Evolutionary conservation across 768 basidiomycete species (phyloP).

Genomic region (Tephrocybe sp.): DNA sequence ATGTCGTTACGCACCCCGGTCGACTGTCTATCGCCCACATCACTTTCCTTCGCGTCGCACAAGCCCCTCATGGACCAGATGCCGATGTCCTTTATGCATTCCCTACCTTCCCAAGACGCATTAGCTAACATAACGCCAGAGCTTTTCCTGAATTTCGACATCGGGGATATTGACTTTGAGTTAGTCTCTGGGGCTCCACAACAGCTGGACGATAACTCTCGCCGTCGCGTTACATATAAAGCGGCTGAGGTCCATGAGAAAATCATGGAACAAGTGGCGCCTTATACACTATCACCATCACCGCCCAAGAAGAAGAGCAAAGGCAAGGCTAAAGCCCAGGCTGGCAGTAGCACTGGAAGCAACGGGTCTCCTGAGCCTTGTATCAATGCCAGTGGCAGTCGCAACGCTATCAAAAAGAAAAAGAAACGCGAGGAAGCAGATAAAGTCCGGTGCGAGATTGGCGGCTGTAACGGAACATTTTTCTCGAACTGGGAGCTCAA

Average conservation of each 20-base stretch:
- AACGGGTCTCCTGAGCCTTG: no score
- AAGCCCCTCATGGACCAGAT: not conserved
- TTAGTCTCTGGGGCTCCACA: not conserved
- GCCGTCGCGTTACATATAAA: not conserved
- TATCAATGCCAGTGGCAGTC: not conserved
- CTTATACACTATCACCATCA: not conserved
- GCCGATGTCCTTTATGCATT: not conserved
- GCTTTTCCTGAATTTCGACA: not conserved
- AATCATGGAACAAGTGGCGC: not conserved
- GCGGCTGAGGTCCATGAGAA: not conserved
- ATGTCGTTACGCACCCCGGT: not conserved
- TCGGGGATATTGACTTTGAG: not conserved
- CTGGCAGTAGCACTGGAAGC: no score
- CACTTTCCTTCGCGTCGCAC: not conserved
- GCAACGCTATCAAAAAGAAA: not conserved
- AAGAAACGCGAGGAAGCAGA: constrained; percentile 2
- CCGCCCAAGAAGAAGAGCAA: not conserved
- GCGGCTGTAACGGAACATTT: not conserved
- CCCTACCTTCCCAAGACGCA: not conserved
- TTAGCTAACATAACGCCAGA: not conserved
- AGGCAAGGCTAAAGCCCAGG: not conserved
- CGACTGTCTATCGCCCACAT: not conserved
- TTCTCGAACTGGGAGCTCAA: constrained; percentile 3
- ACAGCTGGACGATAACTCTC: not conserved
- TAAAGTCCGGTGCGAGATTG: not conserved